Evolutionary conservation across 257 asterid species (phyloP).

Genomic region (Nicotiana undulata): DNA sequence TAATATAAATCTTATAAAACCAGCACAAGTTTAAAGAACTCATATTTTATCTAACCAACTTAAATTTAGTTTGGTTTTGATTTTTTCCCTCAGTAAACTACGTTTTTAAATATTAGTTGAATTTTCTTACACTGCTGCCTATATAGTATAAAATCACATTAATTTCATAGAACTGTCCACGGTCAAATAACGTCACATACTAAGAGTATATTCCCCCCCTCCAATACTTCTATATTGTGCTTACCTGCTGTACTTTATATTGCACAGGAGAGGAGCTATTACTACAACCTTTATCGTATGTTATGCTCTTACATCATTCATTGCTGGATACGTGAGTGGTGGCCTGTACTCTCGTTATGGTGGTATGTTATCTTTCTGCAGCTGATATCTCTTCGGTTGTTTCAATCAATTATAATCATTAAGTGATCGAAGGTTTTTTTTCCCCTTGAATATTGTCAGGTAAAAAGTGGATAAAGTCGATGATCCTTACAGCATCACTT

Average conservation of each 20-base stretch:
- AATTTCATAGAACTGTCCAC: neutral
- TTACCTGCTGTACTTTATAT: constrained; percentile 4
- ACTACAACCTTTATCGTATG: constrained; percentile 65
- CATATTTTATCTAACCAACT: neutral
- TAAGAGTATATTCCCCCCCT: neutral
- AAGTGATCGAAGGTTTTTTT: neutral
- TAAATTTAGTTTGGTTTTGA: neutral
- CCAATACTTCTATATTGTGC: neutral
- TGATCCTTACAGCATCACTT: constrained; percentile 82
- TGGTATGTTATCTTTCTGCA: constrained; percentile 36
- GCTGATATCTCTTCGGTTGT: neutral
- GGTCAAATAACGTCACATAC: neutral
- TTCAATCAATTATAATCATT: neutral
- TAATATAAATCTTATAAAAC: neutral
- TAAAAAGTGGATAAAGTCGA: constrained; percentile 73
- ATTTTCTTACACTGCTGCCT: neutral
- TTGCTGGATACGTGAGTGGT: constrained; percentile 77
- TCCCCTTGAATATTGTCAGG: constrained; percentile 30
- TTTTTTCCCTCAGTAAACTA: neutral
- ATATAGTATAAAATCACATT: neutral
- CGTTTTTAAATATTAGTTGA: neutral
- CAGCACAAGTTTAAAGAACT: neutral
- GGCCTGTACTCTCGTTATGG: constrained; percentile 77
- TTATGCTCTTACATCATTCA: constrained; percentile 76
- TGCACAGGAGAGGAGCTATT: constrained; percentile 82